Evolutionary conservation across 1,284 basidiomycete species (phyloP), one percentile per base, ranked within the genome.

Genomic region (Naganishia sp.): DNA sequence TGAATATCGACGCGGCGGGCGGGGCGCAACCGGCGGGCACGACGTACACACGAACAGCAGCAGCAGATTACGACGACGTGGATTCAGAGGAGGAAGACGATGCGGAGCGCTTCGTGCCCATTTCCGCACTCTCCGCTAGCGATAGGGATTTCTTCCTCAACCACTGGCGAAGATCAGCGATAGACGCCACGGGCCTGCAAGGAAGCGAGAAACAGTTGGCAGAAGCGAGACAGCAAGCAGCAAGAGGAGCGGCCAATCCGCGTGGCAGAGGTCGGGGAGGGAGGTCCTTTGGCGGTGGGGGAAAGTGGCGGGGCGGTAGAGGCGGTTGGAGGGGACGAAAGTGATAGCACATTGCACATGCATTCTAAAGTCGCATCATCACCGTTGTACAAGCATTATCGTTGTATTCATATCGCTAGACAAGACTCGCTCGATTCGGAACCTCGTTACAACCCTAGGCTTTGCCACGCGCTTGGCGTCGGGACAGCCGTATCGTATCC

Each of bases 131-230:
- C 28, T 61, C 59, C 23, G 59, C 33, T n/a, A 48, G 31, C 11
- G 59, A 61, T 11, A 39, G 48, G 21, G 59, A 61, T 28, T 61
- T 61, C 23, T 61, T 61, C 39, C 59, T 61, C 59, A 61, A 61
- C 39, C 59, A 61, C 39, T 61, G 59, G 59, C 33, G 59, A 61
- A 48, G 59, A 28, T 61, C 59, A 15, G 59, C 59, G n/a, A 61
- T 49, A 31, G 59, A 61, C 39, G 59, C 48, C 2, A 49, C 48
- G 31, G 59, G 59, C 39, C 52, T 61, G 48, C 15, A 21, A 16
- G 59, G 59, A 16, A 61, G 59, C 43, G 59, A 61, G 59, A 61
- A 61, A 28, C 59, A 61, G 36, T 28, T 61, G 59, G 59, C 59
- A 39, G 59, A 61, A 52, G 36, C 48, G 25, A 42, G 45, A 31